Conservation (phyloP, 2,329 filamentous ascomycete genomes). For the Fusarium verticillioides region DNA sequence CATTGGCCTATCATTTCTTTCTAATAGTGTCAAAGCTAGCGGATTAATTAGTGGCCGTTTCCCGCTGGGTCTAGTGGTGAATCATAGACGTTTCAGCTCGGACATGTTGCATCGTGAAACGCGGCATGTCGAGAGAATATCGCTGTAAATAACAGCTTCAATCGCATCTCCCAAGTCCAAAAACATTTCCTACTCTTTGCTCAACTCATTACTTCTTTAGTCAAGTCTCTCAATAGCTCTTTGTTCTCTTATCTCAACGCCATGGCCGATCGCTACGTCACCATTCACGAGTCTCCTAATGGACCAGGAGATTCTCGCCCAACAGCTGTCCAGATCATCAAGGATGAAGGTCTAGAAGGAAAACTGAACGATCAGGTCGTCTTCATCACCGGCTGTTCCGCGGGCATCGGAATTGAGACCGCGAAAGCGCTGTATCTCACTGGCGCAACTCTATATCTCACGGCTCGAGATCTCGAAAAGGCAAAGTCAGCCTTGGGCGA, state of each 20-base stretch:
- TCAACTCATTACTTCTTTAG: accelerated
- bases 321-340: neutral
- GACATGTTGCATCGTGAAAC: neutral
- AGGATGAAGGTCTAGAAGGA: neutral
- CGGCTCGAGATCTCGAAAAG: neutral
- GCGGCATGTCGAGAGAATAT: neutral
- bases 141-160: neutral
- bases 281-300: neutral
- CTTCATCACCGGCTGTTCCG: neutral
- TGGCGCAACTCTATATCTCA: neutral
- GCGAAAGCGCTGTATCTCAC: neutral
- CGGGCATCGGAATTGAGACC: neutral
- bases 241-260: no score
- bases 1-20: neutral
- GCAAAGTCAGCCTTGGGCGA: neutral
- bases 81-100: neutral
- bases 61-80: neutral
- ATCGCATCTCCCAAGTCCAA: accelerated
- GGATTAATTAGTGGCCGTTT: neutral
- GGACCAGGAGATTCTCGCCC: neutral
- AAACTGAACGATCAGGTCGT: accelerated
- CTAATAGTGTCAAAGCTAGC: neutral
- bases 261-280: conserved; percentile 12
- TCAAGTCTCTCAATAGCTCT: no score
- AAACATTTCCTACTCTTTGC: accelerated